Percentiles rank a stretch among this genome's conserved stretches.
Evolutionary conservation across 345 rosid genomes (phyloP).

Genomic region (Camelina neglecta): DNA sequence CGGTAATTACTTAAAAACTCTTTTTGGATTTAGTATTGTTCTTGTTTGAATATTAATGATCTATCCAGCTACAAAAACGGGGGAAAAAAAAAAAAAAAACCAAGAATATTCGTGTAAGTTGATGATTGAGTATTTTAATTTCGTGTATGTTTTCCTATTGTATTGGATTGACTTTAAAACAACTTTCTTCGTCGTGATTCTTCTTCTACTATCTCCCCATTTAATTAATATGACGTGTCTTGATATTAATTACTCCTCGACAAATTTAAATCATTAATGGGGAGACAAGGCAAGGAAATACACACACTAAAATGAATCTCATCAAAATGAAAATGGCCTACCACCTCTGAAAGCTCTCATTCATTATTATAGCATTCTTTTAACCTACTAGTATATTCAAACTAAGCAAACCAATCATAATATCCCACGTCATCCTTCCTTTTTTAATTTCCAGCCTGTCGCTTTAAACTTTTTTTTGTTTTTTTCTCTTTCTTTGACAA

Average conservation of each 20-base stretch:
- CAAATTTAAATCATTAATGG: constrained; percentile 22
- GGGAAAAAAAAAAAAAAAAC: neutral
- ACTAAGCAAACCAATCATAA: neutral
- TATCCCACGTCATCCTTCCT: constrained; percentile 31
- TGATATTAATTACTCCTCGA: neutral
- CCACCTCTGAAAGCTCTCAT: constrained; percentile 30
- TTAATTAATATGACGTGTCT: neutral
- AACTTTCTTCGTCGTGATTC: constrained; percentile 17
- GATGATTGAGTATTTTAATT: constrained; percentile 16
- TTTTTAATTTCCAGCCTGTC: constrained; percentile 38
- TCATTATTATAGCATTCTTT: constrained; percentile 8
- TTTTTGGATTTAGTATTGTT: neutral
- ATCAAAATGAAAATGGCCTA: constrained; percentile 30
- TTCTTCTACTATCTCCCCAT: constrained; percentile 16
- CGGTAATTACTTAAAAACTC: neutral
- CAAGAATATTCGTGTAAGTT: constrained; percentile 2
- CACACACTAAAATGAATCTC: neutral
- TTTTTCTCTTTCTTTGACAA: constrained; percentile 9
- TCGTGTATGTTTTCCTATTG: constrained; percentile 22
- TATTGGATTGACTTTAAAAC: neutral
- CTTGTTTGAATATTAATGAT: constrained; percentile 1
- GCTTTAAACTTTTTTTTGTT: constrained; percentile 4
- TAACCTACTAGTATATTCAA: neutral
- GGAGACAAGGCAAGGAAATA: neutral
- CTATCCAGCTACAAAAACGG: neutral